Evolutionary conservation across 1,139 yeast genomes (phyloP).

Genomic region (Suhomyces terraborum): DNA sequence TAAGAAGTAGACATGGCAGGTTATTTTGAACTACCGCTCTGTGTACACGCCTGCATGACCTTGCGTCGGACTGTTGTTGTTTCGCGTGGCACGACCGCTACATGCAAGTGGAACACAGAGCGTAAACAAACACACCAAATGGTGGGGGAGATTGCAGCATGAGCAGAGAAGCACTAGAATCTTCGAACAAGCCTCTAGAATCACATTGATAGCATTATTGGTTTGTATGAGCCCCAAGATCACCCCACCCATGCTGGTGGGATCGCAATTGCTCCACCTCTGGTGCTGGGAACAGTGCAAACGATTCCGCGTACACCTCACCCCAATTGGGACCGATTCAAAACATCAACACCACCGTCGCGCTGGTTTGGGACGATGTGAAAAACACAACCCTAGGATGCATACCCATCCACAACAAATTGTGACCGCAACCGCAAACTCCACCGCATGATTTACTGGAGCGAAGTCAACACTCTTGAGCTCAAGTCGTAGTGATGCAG

Average conservation of each 20-base stretch:
- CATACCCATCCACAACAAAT: no score
- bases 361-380: neutral
- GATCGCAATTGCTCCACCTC: neutral
- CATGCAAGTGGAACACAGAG: neutral
- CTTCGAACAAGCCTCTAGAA: no score
- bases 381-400: neutral
- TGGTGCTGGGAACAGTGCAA: neutral
- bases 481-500: no score
- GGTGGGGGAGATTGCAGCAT: neutral
- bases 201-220: no score
- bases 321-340: neutral
- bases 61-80: neutral
- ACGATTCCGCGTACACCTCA: neutral
- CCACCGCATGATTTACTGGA: neutral
- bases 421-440: no score
- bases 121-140: neutral
- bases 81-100: neutral
- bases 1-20: neutral
- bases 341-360: neutral
- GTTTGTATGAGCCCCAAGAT: no score
- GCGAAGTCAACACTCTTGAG: neutral
- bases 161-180: no score
- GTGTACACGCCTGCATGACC: neutral
- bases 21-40: neutral
- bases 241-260: no score